These are phyloP conservation scores for Buxus sempervirens DNA, from an alignment of 164 flowering plant species.

Conservation along the genomic window DNA sequence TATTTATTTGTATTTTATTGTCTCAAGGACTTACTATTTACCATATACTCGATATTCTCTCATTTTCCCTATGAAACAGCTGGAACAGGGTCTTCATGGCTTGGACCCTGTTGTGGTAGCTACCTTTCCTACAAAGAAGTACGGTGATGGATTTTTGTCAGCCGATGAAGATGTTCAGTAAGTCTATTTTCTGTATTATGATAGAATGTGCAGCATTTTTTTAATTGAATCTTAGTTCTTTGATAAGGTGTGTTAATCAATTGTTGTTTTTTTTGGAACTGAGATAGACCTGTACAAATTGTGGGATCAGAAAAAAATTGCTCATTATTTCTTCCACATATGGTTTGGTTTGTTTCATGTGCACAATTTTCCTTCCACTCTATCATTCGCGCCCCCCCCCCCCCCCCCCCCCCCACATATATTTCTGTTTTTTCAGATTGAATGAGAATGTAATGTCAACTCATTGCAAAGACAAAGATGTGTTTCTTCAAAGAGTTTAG, in stretches of 20 bases:
- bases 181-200: slow-evolving; percentile 20
- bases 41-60: neutral
- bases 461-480: too few relatives aligned
- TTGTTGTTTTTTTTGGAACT: too few relatives aligned
- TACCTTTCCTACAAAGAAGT: slow-evolving; percentile 78
- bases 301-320: neutral
- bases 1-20: neutral
- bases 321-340: neutral
- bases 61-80: slow-evolving; percentile 32
- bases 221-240: neutral
- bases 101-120: slow-evolving; percentile 67
- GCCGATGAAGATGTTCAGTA: slow-evolving; percentile 67
- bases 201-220: neutral
- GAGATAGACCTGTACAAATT: neutral
- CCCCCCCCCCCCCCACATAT: neutral
- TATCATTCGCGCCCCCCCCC: too few relatives aligned
- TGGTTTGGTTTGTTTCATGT: neutral
- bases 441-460: too few relatives aligned
- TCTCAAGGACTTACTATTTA: neutral
- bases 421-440: too few relatives aligned
- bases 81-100: slow-evolving; percentile 85
- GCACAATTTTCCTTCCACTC: neutral
- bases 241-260: too few relatives aligned
- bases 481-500: too few relatives aligned
- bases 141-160: slow-evolving; percentile 53